These are phyloP conservation scores for Violaceomyces palustris DNA, from an alignment of 1,284 basidiomycete genomes.

Conservation along the genomic window DNA sequence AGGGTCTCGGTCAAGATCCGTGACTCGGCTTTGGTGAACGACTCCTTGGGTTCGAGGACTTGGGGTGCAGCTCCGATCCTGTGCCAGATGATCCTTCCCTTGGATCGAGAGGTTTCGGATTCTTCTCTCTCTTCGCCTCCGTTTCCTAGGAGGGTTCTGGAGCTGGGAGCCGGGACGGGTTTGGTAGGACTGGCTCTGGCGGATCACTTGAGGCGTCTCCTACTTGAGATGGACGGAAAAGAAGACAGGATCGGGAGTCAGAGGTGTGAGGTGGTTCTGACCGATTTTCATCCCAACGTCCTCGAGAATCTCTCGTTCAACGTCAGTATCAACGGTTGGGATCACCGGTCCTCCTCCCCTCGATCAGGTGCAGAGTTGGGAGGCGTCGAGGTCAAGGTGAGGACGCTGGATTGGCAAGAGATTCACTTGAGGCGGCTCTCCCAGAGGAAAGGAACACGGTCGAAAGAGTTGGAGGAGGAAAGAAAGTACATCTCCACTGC, in stretches of 20 bases:
- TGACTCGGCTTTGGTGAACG: conserved; percentile 33
- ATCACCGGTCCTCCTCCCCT: too few species aligned
- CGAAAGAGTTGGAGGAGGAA: too few species aligned
- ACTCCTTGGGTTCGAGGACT: conserved; percentile 41
- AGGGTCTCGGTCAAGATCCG: conserved; percentile 26
- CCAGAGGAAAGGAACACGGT: too few species aligned
- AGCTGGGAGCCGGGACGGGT: conserved; percentile 49
- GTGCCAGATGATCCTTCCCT: conserved; percentile 28
- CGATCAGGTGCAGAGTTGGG: too few species aligned
- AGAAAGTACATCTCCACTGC: conserved; percentile 14
- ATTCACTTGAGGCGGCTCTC: too few species aligned
- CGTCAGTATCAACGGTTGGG: conserved; percentile 17
- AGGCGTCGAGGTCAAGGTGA: conserved; percentile 4
- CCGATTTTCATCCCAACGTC: conserved; percentile 42
- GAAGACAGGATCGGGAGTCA: too few species aligned
- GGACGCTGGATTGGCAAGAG: conserved; percentile 40
- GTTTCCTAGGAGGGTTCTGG: conserved; percentile 18
- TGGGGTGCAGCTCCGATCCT: conserved; percentile 48
- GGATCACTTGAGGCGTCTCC: too few species aligned
- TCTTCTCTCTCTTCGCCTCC: too few species aligned
- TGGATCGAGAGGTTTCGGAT: background rate
- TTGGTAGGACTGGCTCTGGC: conserved; percentile 38
- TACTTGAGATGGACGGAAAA: too few species aligned
- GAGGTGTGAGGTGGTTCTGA: conserved; percentile 13
- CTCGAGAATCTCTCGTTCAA: conserved; percentile 38